phyloP scores from a whole-genome alignment of 2,329 filamentous ascomycete genomes.

The Colletotrichum spinosum region DNA sequence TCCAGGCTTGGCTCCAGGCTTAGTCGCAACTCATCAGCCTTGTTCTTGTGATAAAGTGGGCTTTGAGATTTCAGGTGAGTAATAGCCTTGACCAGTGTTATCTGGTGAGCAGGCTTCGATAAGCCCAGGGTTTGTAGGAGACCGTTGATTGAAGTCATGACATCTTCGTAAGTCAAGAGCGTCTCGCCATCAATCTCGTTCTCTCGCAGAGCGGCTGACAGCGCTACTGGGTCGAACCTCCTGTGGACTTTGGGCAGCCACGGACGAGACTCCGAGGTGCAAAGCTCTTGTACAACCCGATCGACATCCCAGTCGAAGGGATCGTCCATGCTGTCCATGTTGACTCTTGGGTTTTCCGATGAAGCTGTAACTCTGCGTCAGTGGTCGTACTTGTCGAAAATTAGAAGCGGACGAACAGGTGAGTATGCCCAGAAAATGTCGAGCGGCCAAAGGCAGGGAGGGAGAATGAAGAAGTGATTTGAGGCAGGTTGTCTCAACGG shows the following conservation, averaged over 20 bases:
- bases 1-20: neutral
- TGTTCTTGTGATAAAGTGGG: conserved; percentile 33
- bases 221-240: conserved; percentile 61
- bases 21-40: neutral
- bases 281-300: conserved; percentile 75
- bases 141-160: conserved; percentile 59
- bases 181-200: conserved; percentile 75
- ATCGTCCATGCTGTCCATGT: conserved; percentile 61
- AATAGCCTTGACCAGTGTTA: conserved; percentile 69
- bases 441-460: too few relatives aligned
- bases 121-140: conserved; percentile 67
- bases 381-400: neutral
- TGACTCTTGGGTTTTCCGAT: conserved; percentile 9
- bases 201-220: conserved; percentile 68
- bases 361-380: conserved; percentile 6
- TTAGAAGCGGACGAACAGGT: neutral
- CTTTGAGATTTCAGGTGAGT: conserved; percentile 38
- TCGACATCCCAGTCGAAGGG: conserved; percentile 81
- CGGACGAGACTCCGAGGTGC: conserved; percentile 59
- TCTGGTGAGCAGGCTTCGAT: conserved; percentile 67
- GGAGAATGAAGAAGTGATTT: too few relatives aligned
- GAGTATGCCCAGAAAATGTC: too few relatives aligned
- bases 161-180: conserved; percentile 68
- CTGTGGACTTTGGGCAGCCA: conserved; percentile 54
- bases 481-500: too few relatives aligned